A percentile compares a stretch with the other conserved stretches of the same genome.
Conservation (phyloP, 2,329 filamentous ascomycete species). For the Scytalidium sp. region DNA sequence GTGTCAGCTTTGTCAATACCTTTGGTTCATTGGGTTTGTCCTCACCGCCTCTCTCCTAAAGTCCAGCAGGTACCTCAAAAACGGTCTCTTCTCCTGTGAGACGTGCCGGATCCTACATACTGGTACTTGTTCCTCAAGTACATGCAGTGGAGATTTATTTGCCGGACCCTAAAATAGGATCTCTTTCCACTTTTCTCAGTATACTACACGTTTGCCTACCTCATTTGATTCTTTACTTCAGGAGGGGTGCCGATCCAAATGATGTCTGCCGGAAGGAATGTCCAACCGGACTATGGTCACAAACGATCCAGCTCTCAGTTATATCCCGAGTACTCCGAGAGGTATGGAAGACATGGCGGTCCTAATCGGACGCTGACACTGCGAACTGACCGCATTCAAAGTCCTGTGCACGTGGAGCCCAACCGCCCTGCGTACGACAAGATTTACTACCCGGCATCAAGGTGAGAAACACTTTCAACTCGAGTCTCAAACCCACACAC, state of each 20-base stretch:
- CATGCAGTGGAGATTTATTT: background rate
- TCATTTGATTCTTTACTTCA: constrained; percentile 14
- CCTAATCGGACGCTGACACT: constrained; percentile 3
- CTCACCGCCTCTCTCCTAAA: background rate
- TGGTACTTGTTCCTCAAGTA: background rate
- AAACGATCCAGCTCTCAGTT: constrained; percentile 20
- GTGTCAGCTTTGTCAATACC: background rate
- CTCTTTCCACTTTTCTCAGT: background rate
- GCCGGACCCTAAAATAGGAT: background rate
- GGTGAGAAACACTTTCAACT: constrained; percentile 23
- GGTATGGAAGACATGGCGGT: constrained; percentile 21
- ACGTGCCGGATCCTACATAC: background rate
- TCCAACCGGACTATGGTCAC: constrained; percentile 28
- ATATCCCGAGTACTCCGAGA: constrained; percentile 23
- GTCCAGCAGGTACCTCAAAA: background rate
- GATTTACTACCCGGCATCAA: constrained; percentile 25
- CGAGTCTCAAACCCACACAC: constrained; percentile 15
- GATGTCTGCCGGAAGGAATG: constrained; percentile 30
- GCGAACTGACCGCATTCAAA: constrained; percentile 22
- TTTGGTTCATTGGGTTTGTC: background rate
- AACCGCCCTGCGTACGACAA: constrained; percentile 20
- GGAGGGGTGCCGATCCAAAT: constrained; percentile 14
- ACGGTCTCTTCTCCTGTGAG: background rate
- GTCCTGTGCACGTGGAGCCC: constrained; percentile 22
- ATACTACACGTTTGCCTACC: constrained; percentile 20